These are phyloP conservation scores for Antitrichia curtipendula DNA, from an alignment of 225 moss, liverwort and hornwort genomes.

Conservation along the genomic window DNA sequence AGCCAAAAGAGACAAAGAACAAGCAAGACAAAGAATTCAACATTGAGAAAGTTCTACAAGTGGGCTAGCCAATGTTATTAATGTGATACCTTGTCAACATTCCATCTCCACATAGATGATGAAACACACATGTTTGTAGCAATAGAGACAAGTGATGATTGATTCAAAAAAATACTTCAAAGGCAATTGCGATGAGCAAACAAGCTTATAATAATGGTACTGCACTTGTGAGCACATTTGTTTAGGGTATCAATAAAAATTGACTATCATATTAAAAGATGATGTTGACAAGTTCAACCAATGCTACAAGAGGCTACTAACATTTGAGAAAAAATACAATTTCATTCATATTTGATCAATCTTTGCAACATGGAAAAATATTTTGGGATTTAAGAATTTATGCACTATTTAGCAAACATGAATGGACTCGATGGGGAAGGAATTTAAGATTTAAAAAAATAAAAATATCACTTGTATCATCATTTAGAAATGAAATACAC, in stretches of 20 bases:
- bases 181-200: neutral
- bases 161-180: neutral
- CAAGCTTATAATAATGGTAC: neutral
- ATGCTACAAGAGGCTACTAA: neutral
- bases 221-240: neutral
- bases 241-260: neutral
- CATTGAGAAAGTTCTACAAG: neutral
- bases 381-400: neutral
- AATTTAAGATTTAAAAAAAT: neutral
- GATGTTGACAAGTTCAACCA: neutral
- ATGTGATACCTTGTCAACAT: neutral
- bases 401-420: neutral
- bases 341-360: neutral
- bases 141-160: too few relatives aligned
- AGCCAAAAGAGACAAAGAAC: neutral
- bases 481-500: neutral
- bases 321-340: neutral
- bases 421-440: neutral
- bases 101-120: neutral
- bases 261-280: neutral
- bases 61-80: neutral
- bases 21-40: neutral
- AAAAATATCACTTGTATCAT: neutral
- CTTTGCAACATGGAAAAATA: neutral
- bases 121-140: neutral